Conservation (phyloP, 176 grass and related monocot species). For the Cocos nucifera region DNA sequence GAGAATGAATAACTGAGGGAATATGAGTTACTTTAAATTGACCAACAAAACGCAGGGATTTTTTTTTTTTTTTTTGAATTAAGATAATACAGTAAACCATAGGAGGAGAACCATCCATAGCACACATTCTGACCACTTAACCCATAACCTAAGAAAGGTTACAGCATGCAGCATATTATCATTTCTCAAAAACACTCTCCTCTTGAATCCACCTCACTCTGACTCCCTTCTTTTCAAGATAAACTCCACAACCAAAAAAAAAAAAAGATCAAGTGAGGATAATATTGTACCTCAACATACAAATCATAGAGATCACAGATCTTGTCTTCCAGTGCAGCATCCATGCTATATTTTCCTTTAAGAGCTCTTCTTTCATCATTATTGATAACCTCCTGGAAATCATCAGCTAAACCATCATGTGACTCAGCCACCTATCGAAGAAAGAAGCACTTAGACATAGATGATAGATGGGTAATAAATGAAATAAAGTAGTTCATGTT, state of each 20-base stretch:
- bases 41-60: too few relatives aligned
- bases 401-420: conserved; percentile 65
- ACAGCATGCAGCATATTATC: too few relatives aligned
- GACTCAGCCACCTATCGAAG: conserved; percentile 25
- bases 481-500: too few relatives aligned
- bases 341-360: conserved; percentile 68
- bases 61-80: too few relatives aligned
- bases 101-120: too few relatives aligned
- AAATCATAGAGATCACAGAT: conserved; percentile 99
- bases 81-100: too few relatives aligned
- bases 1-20: too few relatives aligned
- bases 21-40: too few relatives aligned
- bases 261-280: not conserved
- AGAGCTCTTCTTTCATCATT: conserved; percentile 49
- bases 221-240: not conserved
- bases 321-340: conserved; percentile 75
- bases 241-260: not conserved
- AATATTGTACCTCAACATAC: conserved; percentile 77
- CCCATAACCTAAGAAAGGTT: too few relatives aligned
- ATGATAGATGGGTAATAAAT: not conserved
- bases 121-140: too few relatives aligned
- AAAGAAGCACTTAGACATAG: conserved; percentile 15
- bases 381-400: conserved; percentile 49
- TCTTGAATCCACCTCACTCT: too few relatives aligned
- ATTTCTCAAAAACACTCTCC: too few relatives aligned